Base-by-base conservation (phyloP, 345 rosid species). In the Camelina laxa region DNA sequence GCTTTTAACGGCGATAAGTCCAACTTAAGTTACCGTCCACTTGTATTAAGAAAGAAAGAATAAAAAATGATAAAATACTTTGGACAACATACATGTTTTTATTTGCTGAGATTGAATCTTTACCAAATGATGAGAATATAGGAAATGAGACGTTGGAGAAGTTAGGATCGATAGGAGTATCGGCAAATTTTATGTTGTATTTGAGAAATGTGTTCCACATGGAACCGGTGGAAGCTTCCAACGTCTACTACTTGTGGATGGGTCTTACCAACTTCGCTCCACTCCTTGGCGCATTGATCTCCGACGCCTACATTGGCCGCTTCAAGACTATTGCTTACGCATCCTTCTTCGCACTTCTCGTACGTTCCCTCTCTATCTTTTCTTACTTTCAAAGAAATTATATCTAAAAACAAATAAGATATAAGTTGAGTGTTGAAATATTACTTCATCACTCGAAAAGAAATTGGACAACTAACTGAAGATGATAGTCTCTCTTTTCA, bases 91-190 rank as follows among this genome's bases (percentile, higher is more conserved):
- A 49, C 9, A 36, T 39, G 36, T 55, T 35, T 12, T 27, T 20
- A 21, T 66, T 10, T 67, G 9, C 36, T 60, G 68, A 49, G 22
- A 62, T 8, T 31, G 31, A 19, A 63, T 55, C 36, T 72, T 27
- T 3, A 45, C 5, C 20, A 5, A 49, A 10, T 44, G 65, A 55
- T 62, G 20, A n/a, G 9, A 20, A 20, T 65, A 58, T n/a, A 90
- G 96, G 86, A 77, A 92, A 92, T 78, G 91, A 86, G 70, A 82
- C 92, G 22, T 78, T 92, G 51, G 98, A 90, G 86, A 87, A 86
- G 62, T 17, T 87, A 45, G 98, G 87, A 10, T 56, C 90, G 2
- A 73, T 83, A 56, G 85, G 96, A 7, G 6, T 92, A 57, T 31
- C 80, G 7, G 85, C 82, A 17, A 90, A 87, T 73, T 73, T 92